Percentiles rank a stretch among this genome's conserved stretches.
phyloP scores from a whole-genome alignment of 257 asterid genomes.

The Capsicum rhomboideum region DNA sequence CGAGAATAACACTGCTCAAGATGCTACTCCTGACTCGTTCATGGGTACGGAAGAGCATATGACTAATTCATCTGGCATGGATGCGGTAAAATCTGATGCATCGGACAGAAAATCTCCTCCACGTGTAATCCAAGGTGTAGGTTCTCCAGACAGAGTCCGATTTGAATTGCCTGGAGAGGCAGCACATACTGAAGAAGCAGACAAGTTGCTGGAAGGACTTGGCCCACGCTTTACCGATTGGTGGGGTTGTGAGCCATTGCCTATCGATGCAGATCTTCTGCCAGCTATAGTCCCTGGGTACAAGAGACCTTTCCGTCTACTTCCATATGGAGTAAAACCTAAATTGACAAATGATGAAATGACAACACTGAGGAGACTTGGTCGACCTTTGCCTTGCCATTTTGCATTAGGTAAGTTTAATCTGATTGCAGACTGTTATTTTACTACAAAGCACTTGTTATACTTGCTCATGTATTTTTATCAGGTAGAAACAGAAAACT shows the following conservation, averaged over 20 bases:
- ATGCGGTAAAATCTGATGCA: constrained; percentile 17
- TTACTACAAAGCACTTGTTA: not conserved
- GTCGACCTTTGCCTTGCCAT: constrained; percentile 88
- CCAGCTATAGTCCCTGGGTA: constrained; percentile 83
- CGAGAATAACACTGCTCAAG: constrained; percentile 21
- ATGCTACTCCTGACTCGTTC: constrained; percentile 30
- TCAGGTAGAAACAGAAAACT: constrained; percentile 89
- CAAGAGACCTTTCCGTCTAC: constrained; percentile 81
- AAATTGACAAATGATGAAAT: constrained; percentile 87
- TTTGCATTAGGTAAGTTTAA: constrained; percentile 74
- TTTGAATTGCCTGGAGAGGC: constrained; percentile 94
- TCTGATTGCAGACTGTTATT: not conserved
- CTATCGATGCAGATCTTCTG: constrained; percentile 94
- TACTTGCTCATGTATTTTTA: constrained; percentile 7
- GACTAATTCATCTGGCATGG: constrained; percentile 18
- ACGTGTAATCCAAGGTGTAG: constrained; percentile 70
- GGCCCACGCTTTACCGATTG: constrained; percentile 96
- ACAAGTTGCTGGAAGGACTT: constrained; percentile 71
- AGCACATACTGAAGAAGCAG: constrained; percentile 73
- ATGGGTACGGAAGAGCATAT: constrained; percentile 16
- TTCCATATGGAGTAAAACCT: constrained; percentile 85
- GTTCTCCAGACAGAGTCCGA: constrained; percentile 72
- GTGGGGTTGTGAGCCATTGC: constrained; percentile 95
- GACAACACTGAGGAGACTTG: constrained; percentile 80
- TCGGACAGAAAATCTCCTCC: constrained; percentile 25